These are phyloP conservation scores for Phlebiopsis flavidoalba DNA, from an alignment of 768 basidiomycete genomes.

Conservation along the genomic window DNA sequence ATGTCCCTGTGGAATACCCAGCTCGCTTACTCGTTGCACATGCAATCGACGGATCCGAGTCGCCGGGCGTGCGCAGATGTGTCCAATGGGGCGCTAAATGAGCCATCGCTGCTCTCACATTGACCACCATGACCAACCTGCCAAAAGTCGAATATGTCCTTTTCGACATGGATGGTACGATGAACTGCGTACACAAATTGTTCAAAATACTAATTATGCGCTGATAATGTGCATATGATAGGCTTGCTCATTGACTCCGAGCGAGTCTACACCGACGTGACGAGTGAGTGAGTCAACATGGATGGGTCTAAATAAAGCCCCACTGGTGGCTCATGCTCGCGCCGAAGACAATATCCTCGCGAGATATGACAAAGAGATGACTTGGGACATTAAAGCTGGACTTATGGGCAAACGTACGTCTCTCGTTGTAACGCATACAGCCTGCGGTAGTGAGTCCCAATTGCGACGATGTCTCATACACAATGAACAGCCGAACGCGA, in stretches of 20 bases:
- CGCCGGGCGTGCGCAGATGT: no score
- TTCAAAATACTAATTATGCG: background rate
- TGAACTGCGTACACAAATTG: background rate
- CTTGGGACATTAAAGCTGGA: constrained; percentile 86
- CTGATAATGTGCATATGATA: constrained; percentile 20
- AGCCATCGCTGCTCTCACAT: no score
- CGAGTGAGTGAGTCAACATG: constrained; percentile 40
- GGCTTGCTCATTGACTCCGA: constrained; percentile 78
- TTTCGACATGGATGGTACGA: constrained; percentile 32
- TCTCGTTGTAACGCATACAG: no score
- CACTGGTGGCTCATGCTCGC: constrained; percentile 1
- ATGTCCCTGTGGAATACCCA: no score
- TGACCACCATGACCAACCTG: background rate
- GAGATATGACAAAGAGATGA: constrained; percentile 70
- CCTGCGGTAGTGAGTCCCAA: background rate
- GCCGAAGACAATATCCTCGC: constrained; percentile 63
- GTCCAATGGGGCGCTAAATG: no score
- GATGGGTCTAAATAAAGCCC: constrained; percentile 17
- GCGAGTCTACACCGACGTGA: constrained; percentile 69
- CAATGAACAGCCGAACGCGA: constrained; percentile 53
- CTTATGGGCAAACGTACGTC: constrained; percentile 81
- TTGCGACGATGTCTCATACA: background rate
- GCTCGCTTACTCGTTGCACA: no score
- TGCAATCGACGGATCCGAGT: no score
- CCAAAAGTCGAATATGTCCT: constrained; percentile 27